phyloP scores from a whole-genome alignment of 495 filamentous ascomycete species.

The Hypoxylon lenormandii region DNA sequence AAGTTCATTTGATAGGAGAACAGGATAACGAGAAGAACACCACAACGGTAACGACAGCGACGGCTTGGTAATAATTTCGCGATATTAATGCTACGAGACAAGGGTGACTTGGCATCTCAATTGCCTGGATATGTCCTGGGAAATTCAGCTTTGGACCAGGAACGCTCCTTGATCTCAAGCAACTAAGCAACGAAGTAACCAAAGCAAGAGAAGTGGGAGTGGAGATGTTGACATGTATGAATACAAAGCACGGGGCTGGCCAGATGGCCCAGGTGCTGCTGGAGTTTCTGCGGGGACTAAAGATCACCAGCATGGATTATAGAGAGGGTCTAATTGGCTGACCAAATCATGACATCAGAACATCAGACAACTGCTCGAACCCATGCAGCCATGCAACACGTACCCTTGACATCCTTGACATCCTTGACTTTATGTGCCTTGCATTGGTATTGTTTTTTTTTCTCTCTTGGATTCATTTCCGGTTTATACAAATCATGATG shows the following conservation, averaged over 20 bases:
- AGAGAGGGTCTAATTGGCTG: constrained; percentile 10
- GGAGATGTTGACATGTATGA: constrained; percentile 9
- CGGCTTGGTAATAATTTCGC: background rate
- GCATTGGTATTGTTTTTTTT: constrained; percentile 5
- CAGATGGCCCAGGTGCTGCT: too few relatives aligned
- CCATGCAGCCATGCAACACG: background rate
- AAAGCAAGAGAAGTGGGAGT: constrained; percentile 14
- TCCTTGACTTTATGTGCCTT: constrained; percentile 11
- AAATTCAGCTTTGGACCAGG: constrained; percentile 22
- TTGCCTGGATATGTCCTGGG: background rate
- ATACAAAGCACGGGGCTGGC: background rate
- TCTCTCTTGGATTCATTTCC: background rate
- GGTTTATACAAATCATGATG: too few relatives aligned
- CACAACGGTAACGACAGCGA: background rate
- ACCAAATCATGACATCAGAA: constrained; percentile 28
- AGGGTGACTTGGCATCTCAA: background rate
- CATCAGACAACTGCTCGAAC: background rate
- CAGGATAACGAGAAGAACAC: background rate
- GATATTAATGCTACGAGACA: background rate
- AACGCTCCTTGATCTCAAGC: constrained; percentile 10
- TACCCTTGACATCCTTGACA: too few relatives aligned
- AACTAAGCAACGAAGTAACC: too few relatives aligned
- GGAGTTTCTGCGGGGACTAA: constrained; percentile 29
- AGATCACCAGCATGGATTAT: constrained; percentile 21
- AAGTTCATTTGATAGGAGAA: background rate